Evolutionary conservation across 768 basidiomycete genomes (phyloP).

Genomic region (Boletellus sp.): DNA sequence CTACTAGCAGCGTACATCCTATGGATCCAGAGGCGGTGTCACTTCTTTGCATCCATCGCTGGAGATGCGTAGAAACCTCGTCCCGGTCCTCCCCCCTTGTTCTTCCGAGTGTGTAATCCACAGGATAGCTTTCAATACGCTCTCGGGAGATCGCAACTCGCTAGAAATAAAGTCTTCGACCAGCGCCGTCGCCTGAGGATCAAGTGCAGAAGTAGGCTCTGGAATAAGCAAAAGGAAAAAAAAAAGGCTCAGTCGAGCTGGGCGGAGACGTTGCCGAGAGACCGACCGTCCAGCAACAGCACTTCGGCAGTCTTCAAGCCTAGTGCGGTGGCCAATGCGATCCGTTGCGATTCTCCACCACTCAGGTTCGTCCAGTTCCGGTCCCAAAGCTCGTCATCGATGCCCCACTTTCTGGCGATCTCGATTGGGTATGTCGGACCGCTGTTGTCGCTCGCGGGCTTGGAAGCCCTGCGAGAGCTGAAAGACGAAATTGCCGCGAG

Average conservation of each 20-base stretch:
- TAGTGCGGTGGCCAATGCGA: slow-evolving; percentile 73
- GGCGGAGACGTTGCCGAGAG: background rate
- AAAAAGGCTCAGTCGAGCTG: background rate
- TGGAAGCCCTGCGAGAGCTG: slow-evolving; percentile 35
- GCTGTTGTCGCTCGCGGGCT: slow-evolving; percentile 21
- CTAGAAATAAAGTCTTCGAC: slow-evolving; percentile 63
- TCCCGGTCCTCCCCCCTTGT: slow-evolving; percentile 73
- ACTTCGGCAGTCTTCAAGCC: slow-evolving; percentile 75
- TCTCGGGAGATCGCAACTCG: slow-evolving; percentile 46
- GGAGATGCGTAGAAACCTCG: slow-evolving; percentile 54
- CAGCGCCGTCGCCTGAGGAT: slow-evolving; percentile 56
- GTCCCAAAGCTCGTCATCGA: slow-evolving; percentile 69
- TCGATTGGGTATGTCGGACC: slow-evolving; percentile 42
- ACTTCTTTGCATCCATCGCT: slow-evolving; percentile 45
- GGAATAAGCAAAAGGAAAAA: slow-evolving; percentile 5
- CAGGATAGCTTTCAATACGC: slow-evolving; percentile 63
- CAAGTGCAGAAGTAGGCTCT: slow-evolving; percentile 92
- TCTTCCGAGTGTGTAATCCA: slow-evolving; percentile 91
- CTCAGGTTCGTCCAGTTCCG: slow-evolving; percentile 77
- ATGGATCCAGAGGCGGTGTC: slow-evolving; percentile 26
- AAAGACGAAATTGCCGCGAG: slow-evolving; percentile 55
- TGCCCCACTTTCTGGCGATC: slow-evolving; percentile 61
- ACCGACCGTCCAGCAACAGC: slow-evolving; percentile 73
- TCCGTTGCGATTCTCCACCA: slow-evolving; percentile 83
- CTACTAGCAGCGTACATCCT: background rate